These are phyloP conservation scores for Achaetomium macrosporum DNA, from an alignment of 2,329 filamentous ascomycete species.

Conservation along the genomic window DNA sequence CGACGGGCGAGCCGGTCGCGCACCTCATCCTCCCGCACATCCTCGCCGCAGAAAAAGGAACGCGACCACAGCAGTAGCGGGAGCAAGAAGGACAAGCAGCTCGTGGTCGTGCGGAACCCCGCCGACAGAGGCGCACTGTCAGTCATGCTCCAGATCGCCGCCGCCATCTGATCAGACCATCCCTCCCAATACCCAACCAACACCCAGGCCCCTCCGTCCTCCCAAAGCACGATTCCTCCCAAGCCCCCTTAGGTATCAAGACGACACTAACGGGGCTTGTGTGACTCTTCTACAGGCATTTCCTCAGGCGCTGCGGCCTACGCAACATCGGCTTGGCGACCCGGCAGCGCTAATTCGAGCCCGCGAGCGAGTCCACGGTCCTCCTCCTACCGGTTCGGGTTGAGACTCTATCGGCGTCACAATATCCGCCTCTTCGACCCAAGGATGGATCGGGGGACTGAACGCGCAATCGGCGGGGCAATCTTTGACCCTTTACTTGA, in stretches of 20 bases:
- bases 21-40: slow-evolving; percentile 21
- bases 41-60: slow-evolving; percentile 24
- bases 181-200: not conserved
- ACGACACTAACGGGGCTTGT: slow-evolving; percentile 12
- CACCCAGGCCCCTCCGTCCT: not conserved
- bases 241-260: not conserved
- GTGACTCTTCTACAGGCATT: slow-evolving; percentile 4
- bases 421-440: too few relatives aligned
- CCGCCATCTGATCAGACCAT: slow-evolving; percentile 19
- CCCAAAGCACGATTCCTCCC: not conserved
- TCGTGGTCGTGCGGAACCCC: slow-evolving; percentile 26
- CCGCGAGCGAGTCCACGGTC: too few relatives aligned
- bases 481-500: too few relatives aligned
- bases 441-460: too few relatives aligned
- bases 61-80: slow-evolving; percentile 15
- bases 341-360: too few relatives aligned
- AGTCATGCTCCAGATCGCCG: slow-evolving; percentile 26
- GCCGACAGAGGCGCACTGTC: slow-evolving; percentile 24
- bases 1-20: slow-evolving; percentile 22
- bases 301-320: slow-evolving; percentile 8
- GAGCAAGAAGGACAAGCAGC: slow-evolving; percentile 24
- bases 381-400: too few relatives aligned
- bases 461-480: too few relatives aligned
- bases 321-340: not conserved
- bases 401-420: too few relatives aligned